A percentile compares a stretch with the other conserved stretches of the same genome.
Conservation (phyloP, 2,329 filamentous ascomycete genomes). For the Plenodomus lindquistii region DNA sequence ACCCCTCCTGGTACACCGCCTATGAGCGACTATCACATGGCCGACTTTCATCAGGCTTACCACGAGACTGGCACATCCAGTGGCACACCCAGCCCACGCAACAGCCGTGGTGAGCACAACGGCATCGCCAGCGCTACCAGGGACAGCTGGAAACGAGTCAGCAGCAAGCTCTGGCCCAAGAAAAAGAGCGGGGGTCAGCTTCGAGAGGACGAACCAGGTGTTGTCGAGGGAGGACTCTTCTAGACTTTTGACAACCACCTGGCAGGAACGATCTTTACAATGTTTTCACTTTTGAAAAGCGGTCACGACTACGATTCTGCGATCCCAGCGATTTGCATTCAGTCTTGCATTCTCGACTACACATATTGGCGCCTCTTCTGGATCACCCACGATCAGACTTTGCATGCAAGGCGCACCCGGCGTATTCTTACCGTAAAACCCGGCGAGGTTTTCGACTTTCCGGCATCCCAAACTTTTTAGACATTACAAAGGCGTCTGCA, state of each 20-base stretch:
- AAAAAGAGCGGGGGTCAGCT: constrained; percentile 44
- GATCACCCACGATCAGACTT: constrained; percentile 18
- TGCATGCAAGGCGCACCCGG: constrained; percentile 40
- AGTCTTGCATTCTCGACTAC: constrained; percentile 40
- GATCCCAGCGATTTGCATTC: constrained; percentile 39
- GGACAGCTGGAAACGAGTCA: constrained; percentile 47
- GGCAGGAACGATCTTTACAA: constrained; percentile 2
- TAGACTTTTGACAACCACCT: constrained; percentile 11
- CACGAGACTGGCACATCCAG: constrained; percentile 38
- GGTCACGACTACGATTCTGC: constrained; percentile 39
- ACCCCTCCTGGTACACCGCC: constrained; percentile 79
- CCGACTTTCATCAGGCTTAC: constrained; percentile 41
- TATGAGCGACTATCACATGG: constrained; percentile 58
- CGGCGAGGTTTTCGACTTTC: constrained; percentile 29
- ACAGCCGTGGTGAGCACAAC: constrained; percentile 44
- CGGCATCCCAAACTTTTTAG: constrained; percentile 17
- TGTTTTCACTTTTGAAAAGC: constrained; percentile 10
- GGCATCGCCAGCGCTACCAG: constrained; percentile 41
- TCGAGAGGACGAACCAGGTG: constrained; percentile 42
- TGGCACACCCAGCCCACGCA: constrained; percentile 43
- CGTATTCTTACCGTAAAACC: constrained; percentile 23
- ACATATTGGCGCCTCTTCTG: constrained; percentile 34
- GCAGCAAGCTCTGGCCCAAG: constrained; percentile 47
- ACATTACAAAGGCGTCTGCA: constrained; percentile 31
- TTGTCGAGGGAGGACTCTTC: constrained; percentile 43